Base-by-base conservation (phyloP, 148 eudicot genomes). In the Vaccinium macrocarpon region DNA sequence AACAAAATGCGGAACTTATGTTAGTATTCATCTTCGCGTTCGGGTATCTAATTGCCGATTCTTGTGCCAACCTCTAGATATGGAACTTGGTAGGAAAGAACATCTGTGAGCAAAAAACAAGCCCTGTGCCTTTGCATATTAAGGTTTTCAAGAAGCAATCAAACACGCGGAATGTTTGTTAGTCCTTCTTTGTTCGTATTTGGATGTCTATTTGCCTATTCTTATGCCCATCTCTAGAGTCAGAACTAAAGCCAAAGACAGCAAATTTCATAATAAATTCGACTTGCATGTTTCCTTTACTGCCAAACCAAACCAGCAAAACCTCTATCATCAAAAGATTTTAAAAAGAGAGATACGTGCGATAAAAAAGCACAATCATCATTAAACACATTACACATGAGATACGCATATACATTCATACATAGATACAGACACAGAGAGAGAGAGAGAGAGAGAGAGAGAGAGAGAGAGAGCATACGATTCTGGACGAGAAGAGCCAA, bases 401-500 rank as follows among this genome's bases (percentile, higher is more conserved):
- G 46, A 21, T 21, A 61, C 0, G 6, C 64, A 61, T 21, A 59
- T 19, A 59, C 23, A 18, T 57, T 9, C 55, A 18, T 53, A 14
- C 12, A 53, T 5, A 57, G 62, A 57, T 6, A 59, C 23, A 59
- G 23, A 21, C 23, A 59, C 23, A 9, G 73, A 62, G 64, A n/a
- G 11, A 71, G 1, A n/a, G n/a, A n/a, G n/a, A n/a, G n/a, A n/a
- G n/a, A n/a, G n/a, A n/a, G n/a, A 71, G 13, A 51, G 56, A 71
- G 62, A 74, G 81, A 61, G 23, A 50, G 21, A 29, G 23, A 88
- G 53, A 83, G 85, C 93, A 90, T 88, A 95, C 98, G 95, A 90
- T 90, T 95, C 97, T 53, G 89, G 95, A 29, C 93, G 88, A 59
- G 96, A 89, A 85, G 91, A 88, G 49, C 90, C 91, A 79, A 91